phyloP scores from a whole-genome alignment of 2,329 filamentous ascomycete genomes.

The Alternaria triticina region DNA sequence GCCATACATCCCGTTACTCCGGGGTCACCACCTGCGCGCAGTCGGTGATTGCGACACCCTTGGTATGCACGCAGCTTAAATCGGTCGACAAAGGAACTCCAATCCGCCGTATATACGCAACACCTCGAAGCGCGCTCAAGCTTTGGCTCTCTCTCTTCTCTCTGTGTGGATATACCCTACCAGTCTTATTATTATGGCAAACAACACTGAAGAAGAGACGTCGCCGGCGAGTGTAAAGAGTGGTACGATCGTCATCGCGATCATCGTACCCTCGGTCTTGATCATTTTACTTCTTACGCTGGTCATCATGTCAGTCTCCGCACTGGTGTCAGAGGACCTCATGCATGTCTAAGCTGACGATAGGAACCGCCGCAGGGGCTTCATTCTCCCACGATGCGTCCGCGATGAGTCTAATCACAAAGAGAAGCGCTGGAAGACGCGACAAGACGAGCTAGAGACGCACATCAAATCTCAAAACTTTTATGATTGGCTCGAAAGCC shows the following conservation, averaged over 20 bases:
- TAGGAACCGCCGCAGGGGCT: slow-evolving; percentile 28
- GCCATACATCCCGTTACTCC: background rate
- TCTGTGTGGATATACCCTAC: background rate
- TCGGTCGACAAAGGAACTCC: slow-evolving; percentile 11
- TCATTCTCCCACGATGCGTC: slow-evolving; percentile 26
- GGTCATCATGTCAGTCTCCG: slow-evolving; percentile 35
- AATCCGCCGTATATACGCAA: slow-evolving; percentile 4
- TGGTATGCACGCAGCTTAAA: slow-evolving; percentile 21
- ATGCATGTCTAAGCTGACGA: slow-evolving; percentile 8
- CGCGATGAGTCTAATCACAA: slow-evolving; percentile 19
- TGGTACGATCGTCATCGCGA: slow-evolving; percentile 34
- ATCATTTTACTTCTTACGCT: slow-evolving; percentile 39
- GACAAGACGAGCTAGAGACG: slow-evolving; percentile 39
- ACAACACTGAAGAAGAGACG: slow-evolving; percentile 11
- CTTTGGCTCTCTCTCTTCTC: background rate
- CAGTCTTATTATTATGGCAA: slow-evolving; percentile 17
- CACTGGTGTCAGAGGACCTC: background rate
- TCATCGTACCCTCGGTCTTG: slow-evolving; percentile 41
- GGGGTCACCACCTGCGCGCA: slow-evolving; percentile 8
- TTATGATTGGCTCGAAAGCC: slow-evolving; percentile 40
- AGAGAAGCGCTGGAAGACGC: slow-evolving; percentile 33
- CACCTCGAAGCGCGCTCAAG: background rate
- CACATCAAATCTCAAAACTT: slow-evolving; percentile 41
- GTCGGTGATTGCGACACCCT: slow-evolving; percentile 14
- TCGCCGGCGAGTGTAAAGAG: slow-evolving; percentile 1